A percentile compares a stretch with the other conserved stretches of the same genome.
These are phyloP conservation scores for Colletotrichum sp. DNA, from an alignment of 2,329 filamentous ascomycete species.

Conservation along the genomic window DNA sequence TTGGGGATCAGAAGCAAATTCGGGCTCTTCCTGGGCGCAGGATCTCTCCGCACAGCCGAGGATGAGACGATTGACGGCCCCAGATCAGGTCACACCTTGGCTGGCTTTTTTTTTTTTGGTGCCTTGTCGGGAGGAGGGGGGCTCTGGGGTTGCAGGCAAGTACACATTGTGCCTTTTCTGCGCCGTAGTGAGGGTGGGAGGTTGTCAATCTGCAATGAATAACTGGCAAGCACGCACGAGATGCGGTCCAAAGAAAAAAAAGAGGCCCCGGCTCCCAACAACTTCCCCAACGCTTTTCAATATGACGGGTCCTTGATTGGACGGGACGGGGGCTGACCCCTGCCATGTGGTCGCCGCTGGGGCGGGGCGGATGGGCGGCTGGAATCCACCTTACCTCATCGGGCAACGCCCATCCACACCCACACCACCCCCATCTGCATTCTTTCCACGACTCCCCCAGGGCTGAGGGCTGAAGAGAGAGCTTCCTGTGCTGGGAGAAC, in stretches of 20 bases:
- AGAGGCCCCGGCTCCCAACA: slow-evolving; percentile 17
- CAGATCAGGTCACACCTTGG: slow-evolving; percentile 18
- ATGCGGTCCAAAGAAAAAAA: slow-evolving; percentile 11
- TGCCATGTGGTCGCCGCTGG: slow-evolving; percentile 16
- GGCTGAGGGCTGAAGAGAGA: neutral
- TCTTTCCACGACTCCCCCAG: neutral
- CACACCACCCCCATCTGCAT: neutral
- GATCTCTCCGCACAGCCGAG: slow-evolving; percentile 17
- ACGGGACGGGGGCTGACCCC: neutral
- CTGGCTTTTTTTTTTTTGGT: neutral
- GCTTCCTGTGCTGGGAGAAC: neutral
- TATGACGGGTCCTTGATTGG: slow-evolving; percentile 13
- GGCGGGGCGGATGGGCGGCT: slow-evolving; percentile 15
- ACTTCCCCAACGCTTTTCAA: slow-evolving; percentile 21
- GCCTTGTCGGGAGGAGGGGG: neutral
- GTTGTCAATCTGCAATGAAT: slow-evolving; percentile 20
- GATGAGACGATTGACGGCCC: slow-evolving; percentile 13
- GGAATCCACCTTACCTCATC: neutral
- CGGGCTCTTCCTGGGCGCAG: neutral
- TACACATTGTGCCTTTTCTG: neutral
- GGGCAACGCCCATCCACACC: neutral
- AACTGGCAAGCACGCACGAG: slow-evolving; percentile 14
- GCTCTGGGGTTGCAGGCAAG: neutral
- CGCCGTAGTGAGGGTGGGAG: neutral
- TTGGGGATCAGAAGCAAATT: slow-evolving; percentile 17